phyloP scores from a whole-genome alignment of 2,329 filamentous ascomycete species.

The Akanthomyces dipterigenus region DNA sequence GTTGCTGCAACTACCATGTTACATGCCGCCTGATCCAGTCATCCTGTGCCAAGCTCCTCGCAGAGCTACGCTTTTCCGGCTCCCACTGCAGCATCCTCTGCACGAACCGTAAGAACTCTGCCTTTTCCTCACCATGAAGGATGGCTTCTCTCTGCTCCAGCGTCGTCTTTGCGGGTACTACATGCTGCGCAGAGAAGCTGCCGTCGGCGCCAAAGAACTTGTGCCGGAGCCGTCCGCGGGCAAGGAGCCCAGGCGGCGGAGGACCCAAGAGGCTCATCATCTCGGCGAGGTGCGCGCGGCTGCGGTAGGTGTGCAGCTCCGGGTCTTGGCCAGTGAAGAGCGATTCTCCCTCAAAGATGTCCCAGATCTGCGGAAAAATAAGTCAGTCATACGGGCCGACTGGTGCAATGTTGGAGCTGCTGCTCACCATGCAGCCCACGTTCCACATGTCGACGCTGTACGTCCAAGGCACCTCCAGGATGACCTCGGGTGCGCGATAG shows the following conservation, averaged over 20 bases:
- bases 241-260: conserved; percentile 31
- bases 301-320: conserved; percentile 31
- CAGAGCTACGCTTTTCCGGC: conserved; percentile 23
- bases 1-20: too few species aligned
- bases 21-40: too few species aligned
- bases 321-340: conserved; percentile 37
- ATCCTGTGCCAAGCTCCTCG: conserved; percentile 23
- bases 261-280: conserved; percentile 39
- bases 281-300: conserved; percentile 41
- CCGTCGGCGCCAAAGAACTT: conserved; percentile 34
- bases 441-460: conserved; percentile 44
- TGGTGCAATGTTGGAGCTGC: background rate
- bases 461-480: conserved; percentile 26
- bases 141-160: conserved; percentile 31
- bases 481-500: conserved; percentile 40
- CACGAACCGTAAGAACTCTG: conserved; percentile 29
- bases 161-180: conserved; percentile 18
- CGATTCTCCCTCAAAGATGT: conserved; percentile 38
- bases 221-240: conserved; percentile 21
- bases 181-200: conserved; percentile 14
- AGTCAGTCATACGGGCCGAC: too few species aligned
- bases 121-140: conserved; percentile 25
- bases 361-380: conserved; percentile 34
- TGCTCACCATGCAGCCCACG: conserved; percentile 40
- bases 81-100: conserved; percentile 32